Conservation (phyloP, 768 basidiomycete genomes). For the Tubosaeta sp. region DNA sequence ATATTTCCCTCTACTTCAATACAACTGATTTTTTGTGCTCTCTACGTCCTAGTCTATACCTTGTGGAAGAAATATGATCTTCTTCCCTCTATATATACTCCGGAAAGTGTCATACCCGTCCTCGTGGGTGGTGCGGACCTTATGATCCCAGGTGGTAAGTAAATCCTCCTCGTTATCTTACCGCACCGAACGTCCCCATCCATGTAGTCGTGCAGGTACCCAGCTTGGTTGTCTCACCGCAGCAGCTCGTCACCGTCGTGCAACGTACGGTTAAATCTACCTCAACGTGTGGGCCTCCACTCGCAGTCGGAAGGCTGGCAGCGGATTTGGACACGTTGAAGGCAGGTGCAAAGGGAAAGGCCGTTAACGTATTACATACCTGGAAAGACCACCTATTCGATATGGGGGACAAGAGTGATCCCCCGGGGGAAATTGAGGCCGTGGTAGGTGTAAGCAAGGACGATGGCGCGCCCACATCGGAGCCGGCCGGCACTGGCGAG, state of each 20-base stretch:
- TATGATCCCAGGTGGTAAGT: constrained; percentile 82
- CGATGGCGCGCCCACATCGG: constrained; percentile 11
- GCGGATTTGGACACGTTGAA: constrained; percentile 47
- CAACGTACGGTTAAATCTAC: constrained; percentile 38
- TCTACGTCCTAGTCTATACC: constrained; percentile 52
- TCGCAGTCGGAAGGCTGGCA: constrained; percentile 76
- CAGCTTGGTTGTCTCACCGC: constrained; percentile 33
- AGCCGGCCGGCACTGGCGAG: constrained; percentile 1
- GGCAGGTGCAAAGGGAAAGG: constrained; percentile 68
- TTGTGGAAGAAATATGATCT: constrained; percentile 71
- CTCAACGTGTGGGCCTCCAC: constrained; percentile 39
- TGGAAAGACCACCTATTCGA: constrained; percentile 78
- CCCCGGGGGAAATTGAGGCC: constrained; percentile 42
- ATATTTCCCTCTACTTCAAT: not conserved
- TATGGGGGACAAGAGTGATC: constrained; percentile 59
- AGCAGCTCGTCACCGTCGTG: constrained; percentile 60
- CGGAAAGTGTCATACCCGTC: constrained; percentile 63
- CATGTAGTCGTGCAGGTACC: constrained; percentile 54
- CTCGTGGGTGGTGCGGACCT: constrained; percentile 80
- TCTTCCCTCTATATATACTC: constrained; percentile 69
- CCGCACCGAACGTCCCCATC: not conserved
- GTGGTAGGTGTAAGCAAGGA: constrained; percentile 8
- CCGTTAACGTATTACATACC: constrained; percentile 65
- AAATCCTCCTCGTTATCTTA: not conserved
- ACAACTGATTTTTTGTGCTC: not conserved